Conservation (phyloP, 768 basidiomycete species). For the Boletus patriciae region DNA sequence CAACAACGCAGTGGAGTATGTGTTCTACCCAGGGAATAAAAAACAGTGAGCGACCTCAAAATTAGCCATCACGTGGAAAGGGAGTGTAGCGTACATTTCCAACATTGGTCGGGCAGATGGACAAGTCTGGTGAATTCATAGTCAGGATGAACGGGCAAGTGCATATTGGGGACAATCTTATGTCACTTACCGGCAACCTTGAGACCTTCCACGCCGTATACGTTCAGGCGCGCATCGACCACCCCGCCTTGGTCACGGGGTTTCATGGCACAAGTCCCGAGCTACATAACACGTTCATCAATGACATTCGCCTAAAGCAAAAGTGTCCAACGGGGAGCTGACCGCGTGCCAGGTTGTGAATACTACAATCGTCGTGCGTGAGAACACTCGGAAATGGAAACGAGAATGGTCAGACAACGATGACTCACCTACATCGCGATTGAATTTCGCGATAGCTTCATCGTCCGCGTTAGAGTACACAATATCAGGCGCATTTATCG, state of each 20-base stretch:
- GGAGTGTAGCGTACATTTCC: conserved; percentile 17
- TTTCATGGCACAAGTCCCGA: conserved; percentile 73
- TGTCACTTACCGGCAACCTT: conserved; percentile 56
- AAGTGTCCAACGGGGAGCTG: not conserved
- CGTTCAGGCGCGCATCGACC: conserved; percentile 58
- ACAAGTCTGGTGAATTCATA: not conserved
- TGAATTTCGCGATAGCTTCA: conserved; percentile 31
- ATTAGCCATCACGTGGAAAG: too few relatives aligned
- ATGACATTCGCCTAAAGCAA: too few relatives aligned
- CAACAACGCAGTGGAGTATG: conserved; percentile 43
- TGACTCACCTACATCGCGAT: conserved; percentile 18
- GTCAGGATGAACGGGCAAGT: not conserved
- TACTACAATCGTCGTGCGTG: conserved; percentile 10
- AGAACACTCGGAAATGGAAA: not conserved
- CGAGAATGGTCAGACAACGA: not conserved
- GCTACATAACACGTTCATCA: conserved; percentile 33
- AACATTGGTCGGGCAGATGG: conserved; percentile 31
- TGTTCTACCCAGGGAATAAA: conserved; percentile 32
- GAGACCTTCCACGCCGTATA: conserved; percentile 58
- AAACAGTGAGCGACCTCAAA: not conserved
- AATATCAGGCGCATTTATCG: conserved; percentile 33
- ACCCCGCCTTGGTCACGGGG: conserved; percentile 58
- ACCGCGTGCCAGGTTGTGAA: conserved; percentile 18
- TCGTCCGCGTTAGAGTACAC: conserved; percentile 37
- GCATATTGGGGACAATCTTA: rapidly evolving